Conservation (phyloP, 441 rosid species). For the Pelargonium australe region DNA sequence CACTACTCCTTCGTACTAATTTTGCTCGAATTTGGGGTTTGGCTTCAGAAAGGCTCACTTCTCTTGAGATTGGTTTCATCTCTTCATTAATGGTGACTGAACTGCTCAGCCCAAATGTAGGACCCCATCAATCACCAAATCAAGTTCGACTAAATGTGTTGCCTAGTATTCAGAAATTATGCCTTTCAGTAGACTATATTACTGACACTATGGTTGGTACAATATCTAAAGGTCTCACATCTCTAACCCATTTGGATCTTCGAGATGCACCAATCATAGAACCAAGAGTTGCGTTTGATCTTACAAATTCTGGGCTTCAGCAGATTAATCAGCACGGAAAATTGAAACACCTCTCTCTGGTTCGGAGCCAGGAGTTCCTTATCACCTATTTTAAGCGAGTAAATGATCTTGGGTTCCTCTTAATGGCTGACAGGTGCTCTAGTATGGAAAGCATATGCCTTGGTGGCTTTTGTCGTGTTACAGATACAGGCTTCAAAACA, state of each 20-base stretch:
- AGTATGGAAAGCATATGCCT: conserved; percentile 77
- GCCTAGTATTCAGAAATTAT: conserved; percentile 57
- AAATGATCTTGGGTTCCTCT: conserved; percentile 81
- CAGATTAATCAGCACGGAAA: conserved; percentile 70
- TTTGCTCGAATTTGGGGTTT: conserved; percentile 59
- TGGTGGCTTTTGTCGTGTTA: conserved; percentile 85
- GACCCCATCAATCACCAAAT: conserved; percentile 28
- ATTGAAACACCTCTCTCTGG: conserved; percentile 69
- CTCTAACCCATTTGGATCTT: conserved; percentile 72
- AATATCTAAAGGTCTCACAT: conserved; percentile 56
- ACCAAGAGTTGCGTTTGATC: conserved; percentile 61
- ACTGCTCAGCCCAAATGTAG: conserved; percentile 47
- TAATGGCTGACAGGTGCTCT: conserved; percentile 80
- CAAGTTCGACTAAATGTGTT: conserved; percentile 36
- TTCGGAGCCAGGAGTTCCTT: conserved; percentile 72
- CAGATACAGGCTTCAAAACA: conserved; percentile 79
- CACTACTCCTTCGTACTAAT: conserved; percentile 55
- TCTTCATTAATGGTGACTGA: conserved; percentile 75
- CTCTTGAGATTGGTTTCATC: conserved; percentile 75
- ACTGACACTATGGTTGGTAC: conserved; percentile 62
- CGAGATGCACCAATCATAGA: conserved; percentile 75
- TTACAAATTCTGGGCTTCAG: conserved; percentile 75
- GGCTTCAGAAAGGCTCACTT: conserved; percentile 66
- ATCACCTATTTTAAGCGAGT: conserved; percentile 66
- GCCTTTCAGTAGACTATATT: conserved; percentile 71